Conservation (phyloP, 208 protist species). For the Trichomonas gallinae region DNA sequence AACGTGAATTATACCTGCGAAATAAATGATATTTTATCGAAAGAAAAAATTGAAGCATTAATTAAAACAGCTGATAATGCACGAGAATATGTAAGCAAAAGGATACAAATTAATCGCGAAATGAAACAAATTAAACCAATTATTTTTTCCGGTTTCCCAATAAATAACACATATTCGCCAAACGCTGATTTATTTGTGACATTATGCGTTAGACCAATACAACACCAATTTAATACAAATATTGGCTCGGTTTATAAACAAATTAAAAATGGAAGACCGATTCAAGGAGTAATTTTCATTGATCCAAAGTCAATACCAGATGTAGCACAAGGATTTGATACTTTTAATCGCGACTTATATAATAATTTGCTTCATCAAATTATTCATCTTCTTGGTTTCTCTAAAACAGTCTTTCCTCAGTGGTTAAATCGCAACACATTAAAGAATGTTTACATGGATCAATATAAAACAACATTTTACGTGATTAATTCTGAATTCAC, state of each 20-base stretch:
- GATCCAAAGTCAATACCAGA: not conserved
- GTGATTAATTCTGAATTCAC: not conserved
- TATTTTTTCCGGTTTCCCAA: not conserved
- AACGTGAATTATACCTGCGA: not conserved
- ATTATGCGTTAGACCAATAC: not conserved
- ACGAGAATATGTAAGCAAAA: not conserved
- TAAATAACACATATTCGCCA: not conserved
- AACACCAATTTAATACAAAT: not conserved
- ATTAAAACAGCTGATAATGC: not conserved
- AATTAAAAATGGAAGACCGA: not conserved
- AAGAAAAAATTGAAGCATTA: not conserved
- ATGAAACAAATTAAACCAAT: not conserved
- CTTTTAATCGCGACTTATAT: not conserved
- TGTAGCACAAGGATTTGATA: not conserved
- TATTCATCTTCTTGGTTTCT: not conserved
- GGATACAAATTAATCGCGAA: not conserved
- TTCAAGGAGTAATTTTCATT: not conserved
- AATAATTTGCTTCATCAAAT: not conserved
- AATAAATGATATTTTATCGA: not conserved
- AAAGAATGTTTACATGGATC: not conserved
- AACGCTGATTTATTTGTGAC: not conserved
- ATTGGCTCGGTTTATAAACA: not conserved
- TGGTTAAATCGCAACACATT: too few species aligned
- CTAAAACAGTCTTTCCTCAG: not conserved
- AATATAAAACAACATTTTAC: not conserved